Conservation (phyloP, 2,329 filamentous ascomycete species). For the Trichoderma sp. region DNA sequence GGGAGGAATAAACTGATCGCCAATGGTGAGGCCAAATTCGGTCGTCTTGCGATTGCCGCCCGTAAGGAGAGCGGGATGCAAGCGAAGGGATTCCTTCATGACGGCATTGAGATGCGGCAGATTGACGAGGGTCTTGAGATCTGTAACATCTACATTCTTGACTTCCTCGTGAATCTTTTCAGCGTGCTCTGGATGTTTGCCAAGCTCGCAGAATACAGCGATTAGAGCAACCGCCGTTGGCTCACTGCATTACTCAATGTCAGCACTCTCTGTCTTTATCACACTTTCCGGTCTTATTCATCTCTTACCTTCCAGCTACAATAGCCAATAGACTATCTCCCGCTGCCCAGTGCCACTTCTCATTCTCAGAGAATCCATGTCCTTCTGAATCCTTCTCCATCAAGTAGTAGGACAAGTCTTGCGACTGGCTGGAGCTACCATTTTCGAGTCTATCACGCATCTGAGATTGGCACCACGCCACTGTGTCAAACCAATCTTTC, state of each 20-base stretch:
- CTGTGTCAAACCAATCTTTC: background rate
- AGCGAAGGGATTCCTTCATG: conserved; percentile 27
- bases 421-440: background rate
- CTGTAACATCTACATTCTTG: background rate
- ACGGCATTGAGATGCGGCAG: background rate
- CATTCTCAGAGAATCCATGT: background rate
- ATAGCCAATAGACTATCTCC: background rate
- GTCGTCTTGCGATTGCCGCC: conserved; percentile 25
- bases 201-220: background rate
- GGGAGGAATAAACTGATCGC: conserved; percentile 22
- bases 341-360: background rate
- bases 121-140: background rate
- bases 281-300: background rate
- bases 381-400: conserved; percentile 13
- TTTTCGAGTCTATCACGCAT: background rate
- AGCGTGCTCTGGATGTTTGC: background rate
- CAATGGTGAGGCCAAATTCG: conserved; percentile 22
- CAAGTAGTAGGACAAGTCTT: conserved; percentile 13
- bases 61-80: conserved; percentile 25
- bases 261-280: background rate
- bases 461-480: background rate
- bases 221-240: background rate
- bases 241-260: background rate
- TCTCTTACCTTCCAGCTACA: background rate
- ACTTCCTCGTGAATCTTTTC: background rate